Base-by-base conservation (phyloP, 2,329 filamentous ascomycete genomes). In the Penicillium sp. region DNA sequence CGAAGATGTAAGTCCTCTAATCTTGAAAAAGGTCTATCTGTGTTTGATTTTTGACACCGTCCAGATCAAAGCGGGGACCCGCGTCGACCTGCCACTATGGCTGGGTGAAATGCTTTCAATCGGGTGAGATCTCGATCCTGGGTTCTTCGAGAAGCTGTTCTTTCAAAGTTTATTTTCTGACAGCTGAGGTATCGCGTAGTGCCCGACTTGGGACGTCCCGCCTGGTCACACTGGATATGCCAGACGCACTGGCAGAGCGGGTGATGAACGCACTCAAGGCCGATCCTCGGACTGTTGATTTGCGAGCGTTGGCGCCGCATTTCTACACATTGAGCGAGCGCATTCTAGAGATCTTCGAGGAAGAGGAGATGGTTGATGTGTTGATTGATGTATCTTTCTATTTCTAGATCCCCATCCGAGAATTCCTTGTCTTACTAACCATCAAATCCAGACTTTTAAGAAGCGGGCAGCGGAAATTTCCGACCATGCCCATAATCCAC, bases 201-300 rank as follows among this genome's bases (percentile, higher is more conserved):
- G 77, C 80, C 28, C 78, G 79, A 22, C 70, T 80, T 45, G 80
- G 79, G 12, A 79, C 79, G 13, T 76, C 77, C 54, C 86, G 90
- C 7, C 87, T 93, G 26, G 86, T 95, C 4, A 91, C 90, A 0
- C 86, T 98, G 63, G 93, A 95, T 74, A 86, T 96, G 8, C 94
- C 95, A 0, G 77, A 86, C 0, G 89, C 91, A 3, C 86, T 98
- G 0, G 89, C 90, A 5, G 86, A 88, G 64, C 88, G 91, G 50
- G 93, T 98, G 45, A 82, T 96, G 73, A 93, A 96, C 69, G 95
- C 95, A 0, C 82, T 99, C 40, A 95, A 94, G 74, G 95, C 95
- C 35, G 93, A 97, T 73, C 90, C 95, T 0, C 89, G 90, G 58
- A 90, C 91, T 12, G 92, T 99, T 1, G 89, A 96, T 59, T 78